Percentiles rank a stretch among this genome's conserved stretches.
Conservation (phyloP, 1,284 basidiomycete species). For the Phlebopus sp. region DNA sequence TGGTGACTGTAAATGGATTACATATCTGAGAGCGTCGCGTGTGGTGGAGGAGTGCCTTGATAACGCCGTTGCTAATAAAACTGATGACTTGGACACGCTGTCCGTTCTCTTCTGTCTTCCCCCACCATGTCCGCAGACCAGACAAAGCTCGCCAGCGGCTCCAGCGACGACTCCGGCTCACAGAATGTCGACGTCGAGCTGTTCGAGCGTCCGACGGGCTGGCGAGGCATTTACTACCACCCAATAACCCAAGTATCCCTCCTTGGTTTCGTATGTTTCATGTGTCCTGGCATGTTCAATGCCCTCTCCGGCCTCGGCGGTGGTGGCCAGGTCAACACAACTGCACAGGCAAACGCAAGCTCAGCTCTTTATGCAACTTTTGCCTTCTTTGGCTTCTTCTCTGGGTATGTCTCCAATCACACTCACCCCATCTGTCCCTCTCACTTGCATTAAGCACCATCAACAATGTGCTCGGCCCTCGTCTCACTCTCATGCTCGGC, state of each 20-base stretch:
- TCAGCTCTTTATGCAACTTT: constrained; percentile 46
- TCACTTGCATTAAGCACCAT: constrained; percentile 36
- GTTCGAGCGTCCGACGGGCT: constrained; percentile 30
- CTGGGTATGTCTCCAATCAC: constrained; percentile 32
- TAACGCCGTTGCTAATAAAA: not conserved
- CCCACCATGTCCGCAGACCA: constrained; percentile 19
- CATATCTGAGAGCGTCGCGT: too few relatives aligned
- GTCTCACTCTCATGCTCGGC: constrained; percentile 53
- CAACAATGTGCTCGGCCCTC: constrained; percentile 53
- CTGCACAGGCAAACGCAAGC: constrained; percentile 35
- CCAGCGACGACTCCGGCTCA: constrained; percentile 10
- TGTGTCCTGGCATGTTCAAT: constrained; percentile 35
- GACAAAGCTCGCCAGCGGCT: constrained; percentile 14
- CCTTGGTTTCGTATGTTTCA: constrained; percentile 43
- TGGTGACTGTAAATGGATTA: too few relatives aligned
- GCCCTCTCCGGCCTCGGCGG: constrained; percentile 39
- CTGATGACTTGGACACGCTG: too few relatives aligned
- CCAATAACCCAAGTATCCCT: constrained; percentile 33
- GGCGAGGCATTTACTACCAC: constrained; percentile 34
- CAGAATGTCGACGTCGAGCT: constrained; percentile 14
- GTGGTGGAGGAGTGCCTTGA: not conserved
- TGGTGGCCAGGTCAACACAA: constrained; percentile 36
- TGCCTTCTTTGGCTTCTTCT: constrained; percentile 45
- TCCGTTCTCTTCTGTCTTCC: not conserved
- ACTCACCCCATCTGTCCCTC: too few relatives aligned